Base-by-base conservation (phyloP, 345 rosid genomes). In the Euphorbia peplus region DNA sequence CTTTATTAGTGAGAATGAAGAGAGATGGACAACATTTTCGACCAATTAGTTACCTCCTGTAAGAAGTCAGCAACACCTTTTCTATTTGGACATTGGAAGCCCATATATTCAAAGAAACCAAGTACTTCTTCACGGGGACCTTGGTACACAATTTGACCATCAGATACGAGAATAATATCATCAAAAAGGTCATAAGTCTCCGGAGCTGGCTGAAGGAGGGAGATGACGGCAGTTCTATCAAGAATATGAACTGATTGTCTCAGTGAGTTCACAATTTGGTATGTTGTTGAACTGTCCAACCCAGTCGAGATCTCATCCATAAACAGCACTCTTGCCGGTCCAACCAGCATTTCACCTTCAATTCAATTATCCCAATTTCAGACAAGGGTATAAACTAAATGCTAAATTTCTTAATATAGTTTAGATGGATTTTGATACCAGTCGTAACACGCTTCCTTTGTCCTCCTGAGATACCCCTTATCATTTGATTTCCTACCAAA, bases 401-500 rank as follows among this genome's bases (percentile, higher is more conserved):
- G 22, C 6, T 16, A 7, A 32, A 32, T 32, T n/a, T 32, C 9
- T 18, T 19, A 13, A 2, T 18, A 4, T 16, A 30, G 37, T 32
- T 8, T 4, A 9, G 19, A 60, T n/a, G 5, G 64, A 35, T 11
- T 32, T 56, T 62, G 11, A 8, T 73, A 86, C 96, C 97, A 21
- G 90, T 88, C 21, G 97, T 90, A 26, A 69, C 73, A 22, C 73
- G 73, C 39, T 69, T 69, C 48, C 66, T 69, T 50, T 69, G 73
- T 69, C 73, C 95, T 19, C 97, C 97, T 26, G 97, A 91, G 72
- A 91, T 78, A 14, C 97, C 97, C 71, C 95, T 79, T 30, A 80
- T 8, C 92, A 91, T 89, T 68, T 79, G 88, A 74, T 87, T 76
- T 26, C 95, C 97, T 2, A 88, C 82, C 77, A 90, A 47, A 4